Base-by-base conservation (phyloP, 768 basidiomycete species). In the Suillus alpinus region DNA sequence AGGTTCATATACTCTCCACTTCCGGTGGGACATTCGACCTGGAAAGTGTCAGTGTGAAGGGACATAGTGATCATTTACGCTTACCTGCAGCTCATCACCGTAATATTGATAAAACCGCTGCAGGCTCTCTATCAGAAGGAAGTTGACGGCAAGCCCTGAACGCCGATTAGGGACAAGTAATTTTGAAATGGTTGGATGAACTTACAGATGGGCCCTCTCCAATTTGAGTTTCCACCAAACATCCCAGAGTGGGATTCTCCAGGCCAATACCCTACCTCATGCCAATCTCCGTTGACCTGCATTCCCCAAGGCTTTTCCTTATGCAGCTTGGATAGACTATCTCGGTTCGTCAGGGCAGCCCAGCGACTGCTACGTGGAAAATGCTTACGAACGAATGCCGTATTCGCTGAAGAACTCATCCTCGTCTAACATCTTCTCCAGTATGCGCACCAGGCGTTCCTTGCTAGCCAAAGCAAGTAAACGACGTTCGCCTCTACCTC, bases 151-250 rank as follows among this genome's bases (percentile, higher is more conserved):
- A 44, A 98, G 86, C 97, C 96, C 94, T 85, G 73, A 69, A 50
- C 29, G 31, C 3, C 60, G 60, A 61, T 63, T 58, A 41, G 39
- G 10, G 23, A 61, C 26, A 46, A 5, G 12, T 2, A 18, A 37
- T 9, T n/a, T 37, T 4, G 12, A 9, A 46, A 16, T 0, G 39
- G 44, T 61, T 26, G 5, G 32, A 55, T 29, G 2, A 9, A 63
- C 85, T 76, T 66, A 91, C 90, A 92, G 60, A 92, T 90, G 4
- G 91, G 90, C n/a, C 94, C 94, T 71, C 94, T 80, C 94, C 94
- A 96, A 66, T 95, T 95, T n/a, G 93, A 95, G 70, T 95, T 95
- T n/a, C 93, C 94, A 57, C 95, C 94, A 74, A 97, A 96, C 96
- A 99, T 99, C 51, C 95, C 95, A 12, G 93, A 95, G 67, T 84